phyloP scores from a whole-genome alignment of 352 stramenopile species.

The Phytophthora melonis region DNA sequence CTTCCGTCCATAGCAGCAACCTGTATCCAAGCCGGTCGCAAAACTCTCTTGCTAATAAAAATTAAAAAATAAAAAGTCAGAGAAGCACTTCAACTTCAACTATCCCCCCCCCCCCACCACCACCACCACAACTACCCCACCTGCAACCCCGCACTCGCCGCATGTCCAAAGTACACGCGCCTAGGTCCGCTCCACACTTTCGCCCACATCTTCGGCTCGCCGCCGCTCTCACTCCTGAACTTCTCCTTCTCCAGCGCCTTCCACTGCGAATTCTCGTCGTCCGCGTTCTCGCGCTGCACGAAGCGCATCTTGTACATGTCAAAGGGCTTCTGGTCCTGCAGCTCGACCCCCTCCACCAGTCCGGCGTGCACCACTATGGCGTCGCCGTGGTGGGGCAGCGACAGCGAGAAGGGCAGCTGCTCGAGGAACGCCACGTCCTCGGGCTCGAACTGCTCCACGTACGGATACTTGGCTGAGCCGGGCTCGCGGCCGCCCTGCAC shows the following conservation, averaged over 20 bases:
- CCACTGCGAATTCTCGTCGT: constrained; percentile 34
- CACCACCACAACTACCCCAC: constrained; percentile 27
- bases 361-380: constrained; percentile 81
- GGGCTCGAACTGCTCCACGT: constrained; percentile 62
- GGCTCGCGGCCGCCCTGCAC: constrained; percentile 23
- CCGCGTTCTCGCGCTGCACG: constrained; percentile 48
- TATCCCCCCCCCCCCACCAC: background rate
- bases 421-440: constrained; percentile 77
- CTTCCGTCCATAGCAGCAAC: constrained; percentile 89
- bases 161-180: constrained; percentile 93
- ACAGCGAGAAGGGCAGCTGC: constrained; percentile 81
- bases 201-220: constrained; percentile 66
- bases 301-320: constrained; percentile 95
- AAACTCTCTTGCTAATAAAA: constrained; percentile 80
- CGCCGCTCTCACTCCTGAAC: constrained; percentile 30
- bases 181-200: constrained; percentile 80
- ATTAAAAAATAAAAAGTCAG: background rate
- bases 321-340: constrained; percentile 87
- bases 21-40: constrained; percentile 93
- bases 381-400: constrained; percentile 61
- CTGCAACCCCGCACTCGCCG: constrained; percentile 87
- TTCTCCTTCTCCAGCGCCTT: constrained; percentile 48
- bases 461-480: constrained; percentile 65
- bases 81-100: background rate
- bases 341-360: constrained; percentile 57